These are phyloP conservation scores for Xylariaceae sp. DNA, from an alignment of 2,329 filamentous ascomycete genomes.

Conservation along the genomic window DNA sequence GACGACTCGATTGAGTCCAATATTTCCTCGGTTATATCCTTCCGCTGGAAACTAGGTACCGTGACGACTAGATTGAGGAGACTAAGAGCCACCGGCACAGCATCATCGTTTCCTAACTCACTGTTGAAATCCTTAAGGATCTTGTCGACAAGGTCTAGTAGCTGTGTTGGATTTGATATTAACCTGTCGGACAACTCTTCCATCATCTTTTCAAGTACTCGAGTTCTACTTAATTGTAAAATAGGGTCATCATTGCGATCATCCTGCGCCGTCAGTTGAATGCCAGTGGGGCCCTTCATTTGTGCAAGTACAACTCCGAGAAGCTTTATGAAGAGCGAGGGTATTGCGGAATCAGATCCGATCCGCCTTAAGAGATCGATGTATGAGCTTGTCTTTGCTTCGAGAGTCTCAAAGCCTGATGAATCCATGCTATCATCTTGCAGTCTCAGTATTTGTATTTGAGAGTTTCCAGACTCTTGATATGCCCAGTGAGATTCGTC, in stretches of 20 bases:
- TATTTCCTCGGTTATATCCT: conserved; percentile 39
- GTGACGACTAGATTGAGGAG: conserved; percentile 59
- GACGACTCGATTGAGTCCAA: conserved; percentile 46
- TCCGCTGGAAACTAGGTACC: conserved; percentile 51
- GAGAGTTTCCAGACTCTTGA: conserved; percentile 39
- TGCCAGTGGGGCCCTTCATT: conserved; percentile 19
- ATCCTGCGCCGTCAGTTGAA: conserved; percentile 28
- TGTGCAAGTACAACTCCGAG: conserved; percentile 54
- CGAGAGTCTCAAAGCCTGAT: conserved; percentile 42
- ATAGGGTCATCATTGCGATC: conserved; percentile 39
- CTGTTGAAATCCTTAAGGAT: conserved; percentile 49
- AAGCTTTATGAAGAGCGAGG: conserved; percentile 56
- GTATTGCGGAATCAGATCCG: conserved; percentile 53
- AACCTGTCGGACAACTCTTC: conserved; percentile 60
- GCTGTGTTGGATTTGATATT: conserved; percentile 58
- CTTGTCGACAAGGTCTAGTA: conserved; percentile 60
- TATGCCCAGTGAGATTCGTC: conserved; percentile 49
- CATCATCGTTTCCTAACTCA: conserved; percentile 42
- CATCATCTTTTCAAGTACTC: conserved; percentile 63
- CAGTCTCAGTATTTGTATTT: conserved; percentile 47
- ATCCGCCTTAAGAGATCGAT: conserved; percentile 46
- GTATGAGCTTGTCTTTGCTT: conserved; percentile 46
- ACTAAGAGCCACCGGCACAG: conserved; percentile 53
- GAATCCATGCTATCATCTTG: conserved; percentile 14
- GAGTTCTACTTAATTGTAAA: conserved; percentile 51